Conservation (phyloP, 352 stramenopile species). For the Phytophthora tubulina region DNA sequence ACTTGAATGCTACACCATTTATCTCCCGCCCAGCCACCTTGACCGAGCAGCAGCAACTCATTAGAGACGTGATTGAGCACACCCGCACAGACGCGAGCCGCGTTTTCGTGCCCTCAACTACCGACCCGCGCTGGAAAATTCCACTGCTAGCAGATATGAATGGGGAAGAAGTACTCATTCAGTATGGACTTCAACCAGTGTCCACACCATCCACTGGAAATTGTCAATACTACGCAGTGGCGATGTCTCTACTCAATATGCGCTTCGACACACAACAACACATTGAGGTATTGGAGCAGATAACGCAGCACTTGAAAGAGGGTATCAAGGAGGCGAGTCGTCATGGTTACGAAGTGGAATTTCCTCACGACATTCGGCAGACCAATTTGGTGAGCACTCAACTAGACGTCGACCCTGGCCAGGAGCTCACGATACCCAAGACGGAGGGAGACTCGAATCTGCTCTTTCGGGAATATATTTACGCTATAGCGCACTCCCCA, state of each 20-base stretch:
- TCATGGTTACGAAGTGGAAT: conserved; percentile 27
- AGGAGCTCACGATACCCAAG: conserved; percentile 16
- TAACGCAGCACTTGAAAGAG: conserved; percentile 22
- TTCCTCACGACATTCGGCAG: conserved; percentile 32
- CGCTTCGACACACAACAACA: conserved; percentile 14
- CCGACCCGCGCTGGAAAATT: conserved; percentile 12
- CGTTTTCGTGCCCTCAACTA: conserved; percentile 1
- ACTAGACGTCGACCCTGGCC: conserved; percentile 2
- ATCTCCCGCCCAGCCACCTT: conserved; percentile 6
- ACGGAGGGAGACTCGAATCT: conserved; percentile 20
- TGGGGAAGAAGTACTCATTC: conserved; percentile 2
- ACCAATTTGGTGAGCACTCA: conserved; percentile 26
- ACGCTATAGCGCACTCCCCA: conserved; percentile 11
- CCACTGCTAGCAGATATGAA: conserved; percentile 3
- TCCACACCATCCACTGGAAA: conserved; percentile 26
- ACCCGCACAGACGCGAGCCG: neutral
- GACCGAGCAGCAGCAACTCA: conserved; percentile 7
- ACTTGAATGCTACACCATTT: conserved; percentile 11
- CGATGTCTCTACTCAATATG: conserved; percentile 21
- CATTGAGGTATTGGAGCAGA: conserved; percentile 5
- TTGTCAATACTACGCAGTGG: conserved; percentile 33
- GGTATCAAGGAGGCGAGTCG: conserved; percentile 15
- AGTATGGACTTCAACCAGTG: conserved; percentile 10
- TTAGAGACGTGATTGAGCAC: conserved; percentile 7
- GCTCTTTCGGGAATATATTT: conserved; percentile 18